Percentiles rank a stretch among this genome's conserved stretches.
Evolutionary conservation across 2,329 filamentous ascomycete species (phyloP).

Genomic region (Arthroderma sp.): DNA sequence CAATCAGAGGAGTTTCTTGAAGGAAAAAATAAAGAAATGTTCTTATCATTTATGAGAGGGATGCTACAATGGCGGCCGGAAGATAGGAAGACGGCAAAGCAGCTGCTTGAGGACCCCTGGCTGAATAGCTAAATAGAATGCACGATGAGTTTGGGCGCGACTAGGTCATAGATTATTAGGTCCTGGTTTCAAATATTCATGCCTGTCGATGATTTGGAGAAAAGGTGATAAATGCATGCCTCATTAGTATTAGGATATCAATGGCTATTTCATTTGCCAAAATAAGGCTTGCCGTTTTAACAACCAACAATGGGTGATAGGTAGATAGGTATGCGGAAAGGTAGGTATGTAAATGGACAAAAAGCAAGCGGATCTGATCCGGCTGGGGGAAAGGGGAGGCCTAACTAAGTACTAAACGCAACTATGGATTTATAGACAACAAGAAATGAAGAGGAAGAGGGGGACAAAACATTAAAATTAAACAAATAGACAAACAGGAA

Average conservation of each 20-base stretch:
- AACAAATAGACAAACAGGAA: slow-evolving; percentile 5
- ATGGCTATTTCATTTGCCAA: background rate
- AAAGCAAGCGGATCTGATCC: background rate
- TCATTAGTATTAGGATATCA: background rate
- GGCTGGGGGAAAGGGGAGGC: background rate
- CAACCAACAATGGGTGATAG: background rate
- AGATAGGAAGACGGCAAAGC: slow-evolving; percentile 27
- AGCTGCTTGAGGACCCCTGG: slow-evolving; percentile 27
- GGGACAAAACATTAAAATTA: slow-evolving; percentile 7
- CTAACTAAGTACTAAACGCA: slow-evolving; percentile 2
- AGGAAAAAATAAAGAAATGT: slow-evolving; percentile 22
- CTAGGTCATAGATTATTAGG: no score
- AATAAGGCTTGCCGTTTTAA: background rate
- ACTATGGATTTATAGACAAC: slow-evolving; percentile 5
- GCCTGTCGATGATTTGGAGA: no score
- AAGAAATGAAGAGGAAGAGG: slow-evolving; percentile 4
- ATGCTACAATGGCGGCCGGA: slow-evolving; percentile 30
- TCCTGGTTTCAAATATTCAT: no score
- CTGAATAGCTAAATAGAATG: background rate
- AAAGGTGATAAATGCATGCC: background rate
- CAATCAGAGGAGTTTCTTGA: slow-evolving; percentile 18
- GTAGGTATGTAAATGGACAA: background rate
- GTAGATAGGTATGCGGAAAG: background rate
- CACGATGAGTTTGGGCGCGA: no score
- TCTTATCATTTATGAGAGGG: slow-evolving; percentile 24